These are phyloP conservation scores for Parathielavia hyrcaniae DNA, from an alignment of 495 filamentous ascomycete species.

Conservation along the genomic window DNA sequence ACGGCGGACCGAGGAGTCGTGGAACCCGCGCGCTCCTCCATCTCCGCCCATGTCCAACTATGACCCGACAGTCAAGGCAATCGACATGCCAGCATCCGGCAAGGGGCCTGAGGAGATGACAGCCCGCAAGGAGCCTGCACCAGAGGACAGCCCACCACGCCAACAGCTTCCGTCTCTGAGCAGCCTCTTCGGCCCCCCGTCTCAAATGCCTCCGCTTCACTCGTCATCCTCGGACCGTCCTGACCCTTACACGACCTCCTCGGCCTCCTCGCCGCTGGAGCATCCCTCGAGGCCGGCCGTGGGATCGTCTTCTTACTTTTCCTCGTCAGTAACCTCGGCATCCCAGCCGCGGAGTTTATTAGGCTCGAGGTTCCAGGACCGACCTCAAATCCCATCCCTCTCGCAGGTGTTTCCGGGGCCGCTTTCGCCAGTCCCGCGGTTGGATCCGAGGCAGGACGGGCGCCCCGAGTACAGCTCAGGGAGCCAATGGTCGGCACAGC, in stretches of 20 bases:
- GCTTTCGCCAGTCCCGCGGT: slow-evolving; percentile 35
- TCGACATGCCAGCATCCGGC: slow-evolving; percentile 36
- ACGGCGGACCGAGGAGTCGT: slow-evolving; percentile 38
- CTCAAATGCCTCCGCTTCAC: slow-evolving; percentile 35
- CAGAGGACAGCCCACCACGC: slow-evolving; percentile 29
- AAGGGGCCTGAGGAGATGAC: slow-evolving; percentile 33
- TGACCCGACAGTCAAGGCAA: slow-evolving; percentile 40
- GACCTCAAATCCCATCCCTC: slow-evolving; percentile 38
- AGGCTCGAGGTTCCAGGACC: slow-evolving; percentile 37
- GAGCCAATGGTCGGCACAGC: slow-evolving; percentile 28
- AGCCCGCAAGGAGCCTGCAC: slow-evolving; percentile 29
- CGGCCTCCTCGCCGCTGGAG: slow-evolving; percentile 41
- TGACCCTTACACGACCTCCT: slow-evolving; percentile 32
- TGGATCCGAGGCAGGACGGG: slow-evolving; percentile 27
- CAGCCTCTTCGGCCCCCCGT: slow-evolving; percentile 47
- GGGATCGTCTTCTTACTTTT: slow-evolving; percentile 46
- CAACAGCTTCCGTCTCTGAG: slow-evolving; percentile 50
- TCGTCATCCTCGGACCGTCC: slow-evolving; percentile 41
- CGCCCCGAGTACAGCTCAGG: slow-evolving; percentile 24
- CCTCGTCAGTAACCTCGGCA: slow-evolving; percentile 26
- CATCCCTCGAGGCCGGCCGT: slow-evolving; percentile 33
- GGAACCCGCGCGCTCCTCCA: slow-evolving; percentile 32
- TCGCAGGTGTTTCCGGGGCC: slow-evolving; percentile 39
- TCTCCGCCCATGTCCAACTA: slow-evolving; percentile 51
- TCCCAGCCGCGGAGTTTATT: slow-evolving; percentile 40